These are phyloP conservation scores for Dovyalis caffra DNA, from an alignment of 345 rosid genomes.

Conservation along the genomic window DNA sequence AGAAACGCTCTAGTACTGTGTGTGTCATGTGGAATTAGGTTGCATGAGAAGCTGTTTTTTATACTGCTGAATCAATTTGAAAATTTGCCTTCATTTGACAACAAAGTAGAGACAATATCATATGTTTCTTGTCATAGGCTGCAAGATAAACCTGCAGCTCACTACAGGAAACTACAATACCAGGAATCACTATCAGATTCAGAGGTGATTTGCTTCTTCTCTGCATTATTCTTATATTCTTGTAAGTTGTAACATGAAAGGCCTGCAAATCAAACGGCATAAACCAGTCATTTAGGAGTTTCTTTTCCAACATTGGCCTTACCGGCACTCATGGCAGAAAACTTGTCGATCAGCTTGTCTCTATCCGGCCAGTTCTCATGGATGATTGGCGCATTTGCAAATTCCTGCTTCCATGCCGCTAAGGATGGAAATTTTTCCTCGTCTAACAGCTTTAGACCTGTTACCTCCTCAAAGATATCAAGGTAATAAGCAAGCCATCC, in stretches of 20 bases:
- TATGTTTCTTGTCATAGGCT: neutral
- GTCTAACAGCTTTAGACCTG: neutral
- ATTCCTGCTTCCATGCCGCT: neutral
- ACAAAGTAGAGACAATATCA: neutral
- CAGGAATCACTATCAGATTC: neutral
- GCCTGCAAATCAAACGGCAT: neutral
- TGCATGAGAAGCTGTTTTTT: neutral
- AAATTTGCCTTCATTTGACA: neutral
- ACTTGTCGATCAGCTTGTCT: neutral
- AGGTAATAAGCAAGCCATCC: slow-evolving; percentile 16
- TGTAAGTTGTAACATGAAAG: neutral
- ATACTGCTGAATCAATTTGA: neutral
- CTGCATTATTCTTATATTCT: neutral
- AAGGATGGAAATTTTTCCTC: slow-evolving; percentile 5
- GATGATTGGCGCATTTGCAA: slow-evolving; percentile 4
- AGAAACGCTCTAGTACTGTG: too few relatives aligned
- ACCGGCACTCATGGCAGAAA: neutral
- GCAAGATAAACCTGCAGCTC: neutral
- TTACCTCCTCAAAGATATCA: neutral
- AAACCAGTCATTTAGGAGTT: neutral
- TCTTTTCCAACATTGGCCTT: neutral
- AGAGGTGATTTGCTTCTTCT: neutral
- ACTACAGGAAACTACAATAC: neutral
- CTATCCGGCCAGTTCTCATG: slow-evolving; percentile 6
- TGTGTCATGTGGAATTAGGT: too few relatives aligned